Base-by-base conservation (phyloP, 2,329 filamentous ascomycete genomes). In the Fusarium buharicum region DNA sequence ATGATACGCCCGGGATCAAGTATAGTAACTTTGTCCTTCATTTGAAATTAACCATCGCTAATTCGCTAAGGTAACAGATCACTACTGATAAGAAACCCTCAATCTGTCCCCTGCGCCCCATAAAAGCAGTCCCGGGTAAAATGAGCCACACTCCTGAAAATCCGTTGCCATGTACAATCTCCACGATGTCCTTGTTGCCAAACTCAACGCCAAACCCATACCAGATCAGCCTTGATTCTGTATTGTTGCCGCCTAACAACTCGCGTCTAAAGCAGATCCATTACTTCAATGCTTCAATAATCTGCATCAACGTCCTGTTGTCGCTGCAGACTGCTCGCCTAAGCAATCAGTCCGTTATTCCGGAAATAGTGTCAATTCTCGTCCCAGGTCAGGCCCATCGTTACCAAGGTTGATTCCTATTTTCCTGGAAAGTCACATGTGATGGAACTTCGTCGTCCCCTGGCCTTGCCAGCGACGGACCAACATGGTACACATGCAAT, bases 31-130 rank as follows among this genome's bases (percentile, higher is more conserved):
- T 40, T 50, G 37, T 56, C 38, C 55, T 52, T 54, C 46, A 49
- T 54, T 50, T 59, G 40, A 51, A 50, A 67, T 63, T 65, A 28
- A 28, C 27, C 12, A 59, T 70, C 67, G 67, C 67, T 70, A 69
- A 68, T 68, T 59, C 60, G 67, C 65, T 70, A 36, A 44, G 52
- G 55, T 54, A 41, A 70, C 65, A 64, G 65, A 62, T 34, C 47
- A 51, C 53, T 34, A 33, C 30, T 37, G 47, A 33, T 27, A 51
- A 37, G 48, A 34, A 46, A 40, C 40, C 41, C 51, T 50, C 55
- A 46, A 31, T 49, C 61, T 46, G 36, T 45, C 39, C 33, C 39
- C 36, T 47, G 54, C 40, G 38, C 34, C 47, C 56, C 49, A 40
- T 36, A 48, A 53, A 51, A 51, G 39, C 28, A 55, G 24, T 38